These are phyloP conservation scores for Thraustochytrium sp. DNA, from an alignment of 352 stramenopile genomes.

Conservation along the genomic window DNA sequence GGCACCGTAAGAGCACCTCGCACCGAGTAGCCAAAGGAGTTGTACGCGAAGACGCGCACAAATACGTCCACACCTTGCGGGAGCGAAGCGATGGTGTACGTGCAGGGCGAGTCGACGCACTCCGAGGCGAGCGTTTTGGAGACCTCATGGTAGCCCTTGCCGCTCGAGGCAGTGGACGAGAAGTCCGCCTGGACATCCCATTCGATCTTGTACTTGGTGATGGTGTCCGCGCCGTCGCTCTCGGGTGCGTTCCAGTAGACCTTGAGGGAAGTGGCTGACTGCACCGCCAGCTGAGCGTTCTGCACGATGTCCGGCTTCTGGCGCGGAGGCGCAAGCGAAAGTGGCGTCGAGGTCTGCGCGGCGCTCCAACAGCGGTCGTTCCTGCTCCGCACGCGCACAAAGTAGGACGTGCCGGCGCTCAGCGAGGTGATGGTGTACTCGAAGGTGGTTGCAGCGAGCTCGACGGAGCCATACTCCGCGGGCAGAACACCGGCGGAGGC, in stretches of 20 bases:
- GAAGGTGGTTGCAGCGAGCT: neutral
- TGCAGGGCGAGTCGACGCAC: constrained; percentile 46
- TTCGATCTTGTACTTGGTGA: constrained; percentile 85
- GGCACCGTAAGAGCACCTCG: constrained; percentile 62
- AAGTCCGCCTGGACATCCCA: constrained; percentile 80
- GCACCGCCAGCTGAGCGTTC: constrained; percentile 55
- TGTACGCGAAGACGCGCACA: constrained; percentile 81
- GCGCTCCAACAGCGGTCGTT: constrained; percentile 64
- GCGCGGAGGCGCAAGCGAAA: constrained; percentile 60
- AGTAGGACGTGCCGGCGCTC: constrained; percentile 60
- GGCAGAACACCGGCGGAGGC: constrained; percentile 34
- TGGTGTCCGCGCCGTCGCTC: constrained; percentile 73
- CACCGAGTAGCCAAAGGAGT: constrained; percentile 79
- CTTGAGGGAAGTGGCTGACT: constrained; percentile 62
- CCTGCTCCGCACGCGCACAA: constrained; percentile 82
- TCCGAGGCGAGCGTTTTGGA: constrained; percentile 29
- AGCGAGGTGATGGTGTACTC: constrained; percentile 53
- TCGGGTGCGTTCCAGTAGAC: constrained; percentile 79
- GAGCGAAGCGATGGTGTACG: constrained; percentile 70
- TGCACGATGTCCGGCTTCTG: constrained; percentile 65
- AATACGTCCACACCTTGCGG: constrained; percentile 72
- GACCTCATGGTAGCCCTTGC: constrained; percentile 39
- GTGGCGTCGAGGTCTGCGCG: constrained; percentile 63
- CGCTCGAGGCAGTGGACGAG: neutral
- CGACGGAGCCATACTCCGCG: constrained; percentile 43